phyloP scores from a whole-genome alignment of 176 grass and related monocot genomes.

The Oryza punctata region DNA sequence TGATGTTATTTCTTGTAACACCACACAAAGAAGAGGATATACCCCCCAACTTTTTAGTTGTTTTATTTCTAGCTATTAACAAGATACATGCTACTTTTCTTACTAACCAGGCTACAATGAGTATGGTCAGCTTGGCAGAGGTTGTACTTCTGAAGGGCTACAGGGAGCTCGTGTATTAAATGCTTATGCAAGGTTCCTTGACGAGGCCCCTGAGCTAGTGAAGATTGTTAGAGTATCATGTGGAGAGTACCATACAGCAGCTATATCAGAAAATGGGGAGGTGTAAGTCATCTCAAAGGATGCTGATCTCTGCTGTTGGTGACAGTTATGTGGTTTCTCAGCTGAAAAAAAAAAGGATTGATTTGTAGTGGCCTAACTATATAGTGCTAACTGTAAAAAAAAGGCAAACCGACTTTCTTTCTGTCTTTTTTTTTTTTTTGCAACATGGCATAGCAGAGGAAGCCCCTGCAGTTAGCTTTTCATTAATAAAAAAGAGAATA shows the following conservation, averaged over 20 bases:
- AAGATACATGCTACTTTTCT: slow-evolving; percentile 49
- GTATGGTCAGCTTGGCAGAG: slow-evolving; percentile 96
- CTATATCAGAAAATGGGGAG: slow-evolving; percentile 89
- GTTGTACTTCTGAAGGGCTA: slow-evolving; percentile 88
- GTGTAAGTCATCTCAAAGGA: slow-evolving; percentile 87
- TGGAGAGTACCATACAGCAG: slow-evolving; percentile 96
- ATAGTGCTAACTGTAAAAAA: slow-evolving; percentile 31
- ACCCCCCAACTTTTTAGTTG: slow-evolving; percentile 10
- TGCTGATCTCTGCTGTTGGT: slow-evolving; percentile 53
- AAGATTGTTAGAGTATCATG: slow-evolving; percentile 82
- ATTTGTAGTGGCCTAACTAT: slow-evolving; percentile 13
- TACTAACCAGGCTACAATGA: slow-evolving; percentile 99
- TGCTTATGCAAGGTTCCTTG: slow-evolving; percentile 91
- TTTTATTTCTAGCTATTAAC: slow-evolving; percentile 42
- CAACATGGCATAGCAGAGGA: no score
- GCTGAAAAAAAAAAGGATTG: slow-evolving; percentile 43
- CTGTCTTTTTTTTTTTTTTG: no score
- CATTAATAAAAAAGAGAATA: no score
- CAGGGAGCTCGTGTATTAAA: slow-evolving; percentile 82
- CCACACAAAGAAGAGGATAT: background rate
- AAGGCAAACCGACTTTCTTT: background rate
- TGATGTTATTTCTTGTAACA: slow-evolving; percentile 18
- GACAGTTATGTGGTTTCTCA: slow-evolving; percentile 50
- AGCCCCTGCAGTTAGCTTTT: no score
- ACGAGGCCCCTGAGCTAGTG: slow-evolving; percentile 88